Evolutionary conservation across 805 yeast genomes (phyloP), one percentile per base, ranked within the genome.

Genomic region (Zygotorulaspora chibaensis): DNA sequence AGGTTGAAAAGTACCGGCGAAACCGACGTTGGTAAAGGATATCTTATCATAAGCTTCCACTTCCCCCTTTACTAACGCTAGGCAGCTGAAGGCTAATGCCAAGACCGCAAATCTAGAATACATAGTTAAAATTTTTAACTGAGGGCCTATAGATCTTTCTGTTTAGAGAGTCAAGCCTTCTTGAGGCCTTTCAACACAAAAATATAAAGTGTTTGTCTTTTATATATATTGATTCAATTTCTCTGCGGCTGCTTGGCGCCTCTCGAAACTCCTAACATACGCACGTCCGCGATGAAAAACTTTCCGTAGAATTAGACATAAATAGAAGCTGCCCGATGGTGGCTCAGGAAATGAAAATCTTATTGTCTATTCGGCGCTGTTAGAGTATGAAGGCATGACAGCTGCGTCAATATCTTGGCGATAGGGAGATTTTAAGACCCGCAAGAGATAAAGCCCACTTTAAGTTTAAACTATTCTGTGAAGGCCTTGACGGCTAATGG

Each of bases 1-100:
- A 10, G 63, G 64, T 17, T 50, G 49, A 43, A 43, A 63, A 18
- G 63, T 51, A 34, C 69, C 68, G 15, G 59, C 52, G 40, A 62
- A 64, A 38, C 68, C 68, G 25, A 56, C 69, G 50, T 58, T 66
- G 13, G 54, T 54, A 52, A 57, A 61, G 30, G 49, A 55, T 44
- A 55, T 40, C 53, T 47, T 56, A 44, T 51, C 57, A 43, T 48
- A 57, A 11, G 61, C 51, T 30, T 47, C 47, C 27, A 45, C 48
- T 12, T 45, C 44, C 16, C 44, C 48, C 11, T 27, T 25, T 11
- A 31, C 48, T 13, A 36, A 20, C 12, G 35, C 33, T 29, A 40
- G 20, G 23, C 43, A 37, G 13, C 20, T 10, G 16, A n/a, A 33
- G 20, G 13, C 18, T 10, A 33, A 3, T n/a, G 13, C 16, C 36